Conservation (phyloP, 768 basidiomycete genomes). For the Calocybe cyanea region DNA sequence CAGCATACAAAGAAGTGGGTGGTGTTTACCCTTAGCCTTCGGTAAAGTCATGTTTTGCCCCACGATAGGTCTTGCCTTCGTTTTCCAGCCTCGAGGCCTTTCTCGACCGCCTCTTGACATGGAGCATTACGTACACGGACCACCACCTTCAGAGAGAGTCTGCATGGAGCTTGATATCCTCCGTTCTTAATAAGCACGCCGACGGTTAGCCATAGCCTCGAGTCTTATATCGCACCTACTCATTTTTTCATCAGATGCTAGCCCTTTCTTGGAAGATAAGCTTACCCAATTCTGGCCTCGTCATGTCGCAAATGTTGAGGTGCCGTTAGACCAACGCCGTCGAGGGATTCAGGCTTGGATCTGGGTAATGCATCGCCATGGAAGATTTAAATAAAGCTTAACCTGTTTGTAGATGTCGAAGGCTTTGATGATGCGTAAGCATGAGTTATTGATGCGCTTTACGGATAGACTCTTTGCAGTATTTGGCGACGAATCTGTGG, state of each 20-base stretch:
- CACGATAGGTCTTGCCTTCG: conserved; percentile 47
- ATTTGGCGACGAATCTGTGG: conserved; percentile 62
- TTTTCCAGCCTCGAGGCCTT: conserved; percentile 47
- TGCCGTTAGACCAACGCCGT: conserved; percentile 36
- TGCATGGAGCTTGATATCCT: conserved; percentile 54
- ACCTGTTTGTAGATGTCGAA: conserved; percentile 58
- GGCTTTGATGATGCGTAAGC: conserved; percentile 73
- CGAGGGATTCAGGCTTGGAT: conserved; percentile 58
- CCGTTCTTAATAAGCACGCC: conserved; percentile 75
- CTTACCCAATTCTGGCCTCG: conserved; percentile 46
- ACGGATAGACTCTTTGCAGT: conserved; percentile 64
- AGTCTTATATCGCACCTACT: background rate
- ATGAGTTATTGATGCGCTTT: conserved; percentile 52
- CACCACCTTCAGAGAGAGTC: conserved; percentile 51
- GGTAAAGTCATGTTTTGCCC: background rate
- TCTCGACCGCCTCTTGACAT: conserved; percentile 51
- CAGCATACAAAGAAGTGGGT: conserved; percentile 64
- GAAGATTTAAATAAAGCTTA: background rate
- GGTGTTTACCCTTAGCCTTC: background rate
- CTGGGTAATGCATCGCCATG: conserved; percentile 48
- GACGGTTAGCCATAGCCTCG: conserved; percentile 44
- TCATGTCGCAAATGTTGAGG: conserved; percentile 35
- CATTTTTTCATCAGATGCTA: conserved; percentile 35
- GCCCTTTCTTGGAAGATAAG: conserved; percentile 38
- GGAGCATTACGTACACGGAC: conserved; percentile 50